Percentiles rank a stretch among this genome's conserved stretches.
phyloP scores from a whole-genome alignment of 345 rosid genomes.

The Carallia brachiata region DNA sequence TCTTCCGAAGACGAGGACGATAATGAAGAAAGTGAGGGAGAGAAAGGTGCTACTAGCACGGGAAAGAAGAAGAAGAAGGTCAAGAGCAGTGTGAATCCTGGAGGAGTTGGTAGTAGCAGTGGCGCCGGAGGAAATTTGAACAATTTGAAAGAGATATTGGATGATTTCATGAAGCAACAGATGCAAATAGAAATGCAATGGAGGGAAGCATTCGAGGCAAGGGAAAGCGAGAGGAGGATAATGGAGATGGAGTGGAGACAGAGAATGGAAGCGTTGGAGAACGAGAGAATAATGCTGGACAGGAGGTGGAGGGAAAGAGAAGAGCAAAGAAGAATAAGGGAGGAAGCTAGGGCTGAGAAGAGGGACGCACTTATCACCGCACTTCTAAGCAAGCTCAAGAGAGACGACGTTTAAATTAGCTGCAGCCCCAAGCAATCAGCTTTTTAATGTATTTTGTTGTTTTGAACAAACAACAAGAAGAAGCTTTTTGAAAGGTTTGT shows the following conservation, averaged over 20 bases:
- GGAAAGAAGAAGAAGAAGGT: constrained; percentile 60
- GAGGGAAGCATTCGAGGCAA: constrained; percentile 73
- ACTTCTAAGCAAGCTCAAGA: constrained; percentile 63
- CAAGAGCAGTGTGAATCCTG: constrained; percentile 13
- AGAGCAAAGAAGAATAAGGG: constrained; percentile 81
- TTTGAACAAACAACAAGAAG: constrained; percentile 16
- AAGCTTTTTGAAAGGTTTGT: constrained; percentile 28
- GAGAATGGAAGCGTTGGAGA: constrained; percentile 85
- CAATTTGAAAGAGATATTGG: constrained; percentile 53
- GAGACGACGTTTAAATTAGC: constrained; percentile 40
- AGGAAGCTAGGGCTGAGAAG: constrained; percentile 93
- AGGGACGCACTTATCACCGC: constrained; percentile 81
- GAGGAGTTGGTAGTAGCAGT: constrained; percentile 10
- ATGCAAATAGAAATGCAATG: constrained; percentile 75
- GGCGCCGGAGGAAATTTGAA: constrained; percentile 7
- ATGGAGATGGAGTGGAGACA: constrained; percentile 92
- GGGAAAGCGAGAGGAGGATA: constrained; percentile 69
- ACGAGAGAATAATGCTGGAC: constrained; percentile 78
- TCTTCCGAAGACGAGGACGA: constrained; percentile 83
- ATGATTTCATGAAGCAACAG: constrained; percentile 86
- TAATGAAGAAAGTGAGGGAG: constrained; percentile 52
- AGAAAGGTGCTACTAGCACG: constrained; percentile 26
- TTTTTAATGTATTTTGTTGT: constrained; percentile 10
- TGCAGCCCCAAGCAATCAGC: neutral
- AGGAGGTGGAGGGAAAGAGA: constrained; percentile 88